A percentile compares a stretch with the other conserved stretches of the same genome.
Evolutionary conservation across 1,284 basidiomycete species (phyloP).

Genomic region (Pisolithus thermaeus): DNA sequence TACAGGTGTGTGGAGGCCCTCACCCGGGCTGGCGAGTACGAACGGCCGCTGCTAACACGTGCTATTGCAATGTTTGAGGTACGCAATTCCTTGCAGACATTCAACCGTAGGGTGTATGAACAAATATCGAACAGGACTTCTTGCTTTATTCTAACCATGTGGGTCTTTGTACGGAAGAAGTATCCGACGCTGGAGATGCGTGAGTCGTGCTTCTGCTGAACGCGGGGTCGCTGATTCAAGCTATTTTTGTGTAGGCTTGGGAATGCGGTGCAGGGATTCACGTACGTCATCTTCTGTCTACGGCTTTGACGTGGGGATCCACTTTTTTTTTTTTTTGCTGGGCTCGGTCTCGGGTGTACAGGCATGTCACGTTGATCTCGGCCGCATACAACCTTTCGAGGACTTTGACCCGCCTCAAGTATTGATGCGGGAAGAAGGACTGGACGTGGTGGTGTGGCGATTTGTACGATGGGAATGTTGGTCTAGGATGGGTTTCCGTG

Average conservation of each 20-base stretch:
- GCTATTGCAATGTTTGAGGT: conserved; percentile 84
- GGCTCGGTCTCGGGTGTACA: conserved; percentile 28
- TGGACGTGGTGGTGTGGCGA: no score
- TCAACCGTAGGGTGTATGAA: background rate
- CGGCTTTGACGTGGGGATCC: background rate
- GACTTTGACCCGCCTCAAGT: conserved; percentile 33
- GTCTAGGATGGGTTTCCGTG: no score
- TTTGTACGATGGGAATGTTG: no score
- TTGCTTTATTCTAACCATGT: conserved; percentile 82
- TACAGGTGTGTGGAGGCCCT: conserved; percentile 81
- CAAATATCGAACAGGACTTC: conserved; percentile 48
- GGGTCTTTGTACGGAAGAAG: conserved; percentile 80
- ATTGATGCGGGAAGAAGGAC: background rate
- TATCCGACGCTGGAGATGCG: conserved; percentile 75
- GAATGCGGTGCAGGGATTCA: conserved; percentile 84
- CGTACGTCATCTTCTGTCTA: conserved; percentile 42
- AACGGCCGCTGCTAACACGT: conserved; percentile 58
- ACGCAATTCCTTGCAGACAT: conserved; percentile 14
- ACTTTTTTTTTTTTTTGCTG: background rate
- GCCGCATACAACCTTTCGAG: conserved; percentile 79
- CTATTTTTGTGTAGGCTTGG: conserved; percentile 46
- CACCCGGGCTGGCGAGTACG: conserved; percentile 77
- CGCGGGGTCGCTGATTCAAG: background rate
- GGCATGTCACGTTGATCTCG: conserved; percentile 77
- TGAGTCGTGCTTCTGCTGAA: conserved; percentile 27